phyloP scores from a whole-genome alignment of 257 asterid genomes.

The Paraleonurus japonicus region DNA sequence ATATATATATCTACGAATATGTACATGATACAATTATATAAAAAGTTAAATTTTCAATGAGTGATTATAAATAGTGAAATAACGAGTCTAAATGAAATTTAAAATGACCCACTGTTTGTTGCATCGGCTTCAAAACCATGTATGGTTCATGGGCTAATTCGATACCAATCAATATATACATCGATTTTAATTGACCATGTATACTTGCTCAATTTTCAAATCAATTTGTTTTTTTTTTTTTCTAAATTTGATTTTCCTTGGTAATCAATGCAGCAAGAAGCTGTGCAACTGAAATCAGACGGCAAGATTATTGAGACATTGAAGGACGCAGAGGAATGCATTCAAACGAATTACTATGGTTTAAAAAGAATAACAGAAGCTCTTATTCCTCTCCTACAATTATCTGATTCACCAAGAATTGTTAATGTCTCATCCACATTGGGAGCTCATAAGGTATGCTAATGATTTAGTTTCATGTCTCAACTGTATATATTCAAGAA shows the following conservation, averaged over 20 bases:
- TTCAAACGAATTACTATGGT: conserved; percentile 39
- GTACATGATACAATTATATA: not conserved
- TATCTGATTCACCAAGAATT: conserved; percentile 45
- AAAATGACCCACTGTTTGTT: too few relatives aligned
- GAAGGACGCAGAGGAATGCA: not conserved
- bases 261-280: conserved; percentile 24
- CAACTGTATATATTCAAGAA: not conserved
- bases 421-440: conserved; percentile 42
- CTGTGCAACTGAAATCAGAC: conserved; percentile 2
- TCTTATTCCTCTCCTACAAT: conserved; percentile 38
- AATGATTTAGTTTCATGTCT: not conserved
- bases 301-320: conserved; percentile 3
- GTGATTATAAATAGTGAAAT: not conserved
- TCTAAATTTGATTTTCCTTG: not conserved
- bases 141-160: too few relatives aligned
- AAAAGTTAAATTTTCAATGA: not conserved
- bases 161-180: too few relatives aligned
- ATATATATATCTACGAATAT: too few relatives aligned
- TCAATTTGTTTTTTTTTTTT: not conserved
- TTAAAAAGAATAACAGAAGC: conserved; percentile 28
- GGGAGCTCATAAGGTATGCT: conserved; percentile 37
- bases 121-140: too few relatives aligned
- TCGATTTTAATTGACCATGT: too few relatives aligned
- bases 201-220: too few relatives aligned
- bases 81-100: too few relatives aligned